phyloP scores from a whole-genome alignment of 1,284 basidiomycete genomes.

The Microbotryum scabiosae region DNA sequence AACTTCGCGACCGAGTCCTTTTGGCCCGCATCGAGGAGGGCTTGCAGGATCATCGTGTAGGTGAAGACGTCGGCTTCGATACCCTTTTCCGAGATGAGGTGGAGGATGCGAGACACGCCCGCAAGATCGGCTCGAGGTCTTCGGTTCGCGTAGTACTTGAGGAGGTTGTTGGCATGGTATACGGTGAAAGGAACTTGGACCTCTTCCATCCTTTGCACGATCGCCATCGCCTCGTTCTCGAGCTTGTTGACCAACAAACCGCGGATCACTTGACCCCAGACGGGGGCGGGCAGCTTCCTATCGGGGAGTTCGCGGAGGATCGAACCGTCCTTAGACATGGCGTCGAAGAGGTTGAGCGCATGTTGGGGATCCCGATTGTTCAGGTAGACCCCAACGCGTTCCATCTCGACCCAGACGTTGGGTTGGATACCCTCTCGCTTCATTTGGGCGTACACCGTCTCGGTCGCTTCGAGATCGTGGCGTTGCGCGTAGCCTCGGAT shows the following conservation, averaged over 20 bases:
- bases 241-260: slow-evolving; percentile 16
- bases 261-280: slow-evolving; percentile 11
- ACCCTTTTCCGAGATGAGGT: slow-evolving; percentile 10
- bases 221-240: slow-evolving; percentile 11
- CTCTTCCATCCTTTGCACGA: slow-evolving; percentile 18
- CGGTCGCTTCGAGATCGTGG: slow-evolving; percentile 16
- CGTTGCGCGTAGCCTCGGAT: slow-evolving; percentile 20
- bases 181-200: slow-evolving; percentile 8
- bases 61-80: slow-evolving; percentile 28
- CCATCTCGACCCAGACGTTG: slow-evolving; percentile 18
- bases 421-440: slow-evolving; percentile 6
- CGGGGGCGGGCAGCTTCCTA: slow-evolving; percentile 1
- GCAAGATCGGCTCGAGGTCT: slow-evolving; percentile 16
- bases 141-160: slow-evolving; percentile 14
- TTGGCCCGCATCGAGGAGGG: slow-evolving; percentile 21
- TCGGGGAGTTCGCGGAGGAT: not conserved
- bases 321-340: slow-evolving; percentile 10
- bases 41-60: slow-evolving; percentile 26
- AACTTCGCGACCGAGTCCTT: slow-evolving; percentile 21
- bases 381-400: slow-evolving; percentile 19
- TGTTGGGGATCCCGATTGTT: slow-evolving; percentile 12
- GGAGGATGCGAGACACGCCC: slow-evolving; percentile 11
- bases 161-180: slow-evolving; percentile 17
- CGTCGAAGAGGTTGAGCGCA: slow-evolving; percentile 11
- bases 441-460: slow-evolving; percentile 15